These are phyloP conservation scores for Scenedesmus sp. DNA, from an alignment of 163 green algal genomes.

Conservation along the genomic window DNA sequence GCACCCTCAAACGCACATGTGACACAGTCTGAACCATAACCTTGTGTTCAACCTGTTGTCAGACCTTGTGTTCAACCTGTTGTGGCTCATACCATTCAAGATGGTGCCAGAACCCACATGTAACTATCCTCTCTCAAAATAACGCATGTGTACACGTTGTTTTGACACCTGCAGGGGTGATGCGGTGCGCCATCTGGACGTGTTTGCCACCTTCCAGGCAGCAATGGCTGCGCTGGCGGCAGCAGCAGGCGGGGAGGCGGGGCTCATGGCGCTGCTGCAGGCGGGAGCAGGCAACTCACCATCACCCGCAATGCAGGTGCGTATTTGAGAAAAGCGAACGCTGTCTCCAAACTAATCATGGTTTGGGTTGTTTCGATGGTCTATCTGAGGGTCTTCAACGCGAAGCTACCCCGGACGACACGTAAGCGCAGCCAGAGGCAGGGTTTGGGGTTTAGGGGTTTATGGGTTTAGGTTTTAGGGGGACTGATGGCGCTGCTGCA, in stretches of 20 bases:
- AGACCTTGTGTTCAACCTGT: background rate
- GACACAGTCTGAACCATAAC: background rate
- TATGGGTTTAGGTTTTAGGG: background rate
- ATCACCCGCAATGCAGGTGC: slow-evolving; percentile 5
- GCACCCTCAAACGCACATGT: background rate
- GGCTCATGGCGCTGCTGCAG: background rate
- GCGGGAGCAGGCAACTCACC: background rate
- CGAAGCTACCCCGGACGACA: no score
- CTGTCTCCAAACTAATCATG: background rate
- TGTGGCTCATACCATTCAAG: no score
- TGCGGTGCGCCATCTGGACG: slow-evolving; percentile 30
- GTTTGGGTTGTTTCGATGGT: background rate
- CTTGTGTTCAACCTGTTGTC: background rate
- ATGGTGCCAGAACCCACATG: no score
- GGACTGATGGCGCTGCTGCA: background rate
- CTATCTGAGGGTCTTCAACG: no score
- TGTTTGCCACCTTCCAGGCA: slow-evolving; percentile 34
- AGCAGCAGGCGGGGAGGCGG: slow-evolving; percentile 26
- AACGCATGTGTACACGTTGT: background rate
- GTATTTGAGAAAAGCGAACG: background rate
- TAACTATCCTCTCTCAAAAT: no score
- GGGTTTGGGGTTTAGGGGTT: no score
- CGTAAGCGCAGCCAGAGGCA: no score
- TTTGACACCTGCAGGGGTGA: slow-evolving; percentile 34
- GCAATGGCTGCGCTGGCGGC: background rate